Base-by-base conservation (phyloP, 208 protist genomes). In the Leptomonas pyrrhocoris region DNA sequence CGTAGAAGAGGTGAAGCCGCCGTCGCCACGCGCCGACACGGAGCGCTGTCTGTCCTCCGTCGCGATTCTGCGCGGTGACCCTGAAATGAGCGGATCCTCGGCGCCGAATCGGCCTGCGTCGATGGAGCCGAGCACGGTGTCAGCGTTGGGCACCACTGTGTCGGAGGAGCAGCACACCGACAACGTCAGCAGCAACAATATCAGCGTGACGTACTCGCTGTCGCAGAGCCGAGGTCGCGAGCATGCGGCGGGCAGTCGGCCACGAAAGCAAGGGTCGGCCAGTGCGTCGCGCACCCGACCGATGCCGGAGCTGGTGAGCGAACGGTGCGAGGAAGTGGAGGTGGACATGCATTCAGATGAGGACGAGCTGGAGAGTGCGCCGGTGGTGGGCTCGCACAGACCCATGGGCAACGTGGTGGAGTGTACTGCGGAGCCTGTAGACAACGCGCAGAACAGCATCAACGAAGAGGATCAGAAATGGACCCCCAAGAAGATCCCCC, bases 401-500 rank as follows among this genome's bases (percentile, higher is more conserved):
- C 62, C n/a, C 0, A 19, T 66, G 43, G 48, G 49, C 34, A 23
- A 43, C 11, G 62, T 68, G 40, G 49, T 68, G n/a, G 62, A 68
- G 50, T 68, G 62, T 49, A 38, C n/a, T 1, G 4, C 62, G 4
- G 48, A 31, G 8, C 1, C 62, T 4, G 49, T 21, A 2, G 49
- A 43, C 16, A 13, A 21, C 45, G 45, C 54, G 30, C 66, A 62
- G 6, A 4, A 57, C 45, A 40, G 21, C 45, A 43, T 16, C 25
- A 58, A 67, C 25, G 64, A 61, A 8, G 53, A 28, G 46, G 18
- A 16, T 12, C 18, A 15, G 34, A 36, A 21, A 43, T 57, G 58
- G 42, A 30, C 34, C 0, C 57, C 63, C 8, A 80, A 81, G 68
- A 88, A 71, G 65, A 95, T 92, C 25, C 72, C 45, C 4, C 74